A percentile compares a stretch with the other conserved stretches of the same genome.
Evolutionary conservation across 129 eudicot species (phyloP).

Genomic region (Flaveria ramosissima): DNA sequence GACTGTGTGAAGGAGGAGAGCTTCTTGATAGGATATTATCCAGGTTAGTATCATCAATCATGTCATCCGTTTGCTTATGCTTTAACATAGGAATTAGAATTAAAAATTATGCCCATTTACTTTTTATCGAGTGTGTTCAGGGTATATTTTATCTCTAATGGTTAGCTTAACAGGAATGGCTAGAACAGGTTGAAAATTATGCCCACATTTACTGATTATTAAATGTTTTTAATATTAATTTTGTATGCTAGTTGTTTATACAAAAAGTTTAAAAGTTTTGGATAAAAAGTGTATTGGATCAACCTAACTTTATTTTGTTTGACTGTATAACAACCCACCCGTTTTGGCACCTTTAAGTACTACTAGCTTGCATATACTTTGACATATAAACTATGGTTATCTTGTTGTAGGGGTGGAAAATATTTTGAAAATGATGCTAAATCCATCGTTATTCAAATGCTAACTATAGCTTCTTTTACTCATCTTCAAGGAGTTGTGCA

Average conservation of each 20-base stretch:
- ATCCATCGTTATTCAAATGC: constrained; percentile 70
- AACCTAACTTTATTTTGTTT: background rate
- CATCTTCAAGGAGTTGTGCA: constrained; percentile 99
- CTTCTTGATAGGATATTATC: constrained; percentile 85
- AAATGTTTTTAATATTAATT: too few species aligned
- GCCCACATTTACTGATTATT: too few species aligned
- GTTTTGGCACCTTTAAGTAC: background rate
- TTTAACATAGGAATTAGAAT: constrained; percentile 5
- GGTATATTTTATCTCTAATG: background rate
- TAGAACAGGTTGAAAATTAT: too few species aligned
- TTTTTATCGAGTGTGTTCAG: background rate
- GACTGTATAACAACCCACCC: background rate
- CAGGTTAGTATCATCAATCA: constrained; percentile 46
- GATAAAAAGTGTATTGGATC: background rate
- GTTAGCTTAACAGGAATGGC: too few species aligned
- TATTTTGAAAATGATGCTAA: constrained; percentile 84
- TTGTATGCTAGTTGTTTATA: too few species aligned
- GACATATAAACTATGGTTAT: constrained; percentile 6
- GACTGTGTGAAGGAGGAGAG: constrained; percentile 97
- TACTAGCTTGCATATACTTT: background rate
- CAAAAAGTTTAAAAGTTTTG: background rate
- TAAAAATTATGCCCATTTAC: background rate
- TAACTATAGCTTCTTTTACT: constrained; percentile 74
- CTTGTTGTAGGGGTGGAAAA: constrained; percentile 83
- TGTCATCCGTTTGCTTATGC: background rate